phyloP scores from a whole-genome alignment of 176 grass and related monocot genomes.

The Triticum monococcum region DNA sequence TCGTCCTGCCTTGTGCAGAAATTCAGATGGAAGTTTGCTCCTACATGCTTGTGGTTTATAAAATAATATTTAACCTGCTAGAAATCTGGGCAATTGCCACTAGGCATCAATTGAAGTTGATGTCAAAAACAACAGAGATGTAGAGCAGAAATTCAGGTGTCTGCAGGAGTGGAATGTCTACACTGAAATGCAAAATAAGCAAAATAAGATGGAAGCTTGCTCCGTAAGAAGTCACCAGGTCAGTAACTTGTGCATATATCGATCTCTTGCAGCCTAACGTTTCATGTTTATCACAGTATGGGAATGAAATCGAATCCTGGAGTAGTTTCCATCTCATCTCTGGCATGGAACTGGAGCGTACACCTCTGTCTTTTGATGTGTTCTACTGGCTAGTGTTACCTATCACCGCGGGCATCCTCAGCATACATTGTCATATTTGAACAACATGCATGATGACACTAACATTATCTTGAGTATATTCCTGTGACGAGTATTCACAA shows the following conservation, averaged over 20 bases:
- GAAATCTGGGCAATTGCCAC: not conserved
- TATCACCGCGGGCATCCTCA: conserved; percentile 4
- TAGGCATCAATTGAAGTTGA: not conserved
- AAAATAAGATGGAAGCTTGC: not conserved
- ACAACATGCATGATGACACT: not conserved
- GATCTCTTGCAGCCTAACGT: not conserved
- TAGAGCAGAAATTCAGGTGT: not conserved
- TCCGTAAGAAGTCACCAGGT: not conserved
- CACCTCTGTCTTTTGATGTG: not conserved
- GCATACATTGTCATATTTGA: not conserved
- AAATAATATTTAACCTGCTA: not conserved
- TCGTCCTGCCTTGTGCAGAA: too few species aligned
- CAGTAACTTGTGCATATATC: not conserved
- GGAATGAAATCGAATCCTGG: not conserved
- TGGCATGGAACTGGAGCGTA: not conserved
- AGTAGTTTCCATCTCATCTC: not conserved
- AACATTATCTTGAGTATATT: not conserved
- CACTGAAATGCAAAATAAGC: not conserved
- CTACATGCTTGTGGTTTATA: too few species aligned
- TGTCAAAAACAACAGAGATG: not conserved
- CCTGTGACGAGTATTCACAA: not conserved
- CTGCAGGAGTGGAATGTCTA: not conserved
- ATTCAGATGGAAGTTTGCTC: too few species aligned
- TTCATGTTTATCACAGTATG: not conserved
- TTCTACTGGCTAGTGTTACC: not conserved